phyloP scores from a whole-genome alignment of 139 green algal species.

The Haematococcus lacustris region DNA sequence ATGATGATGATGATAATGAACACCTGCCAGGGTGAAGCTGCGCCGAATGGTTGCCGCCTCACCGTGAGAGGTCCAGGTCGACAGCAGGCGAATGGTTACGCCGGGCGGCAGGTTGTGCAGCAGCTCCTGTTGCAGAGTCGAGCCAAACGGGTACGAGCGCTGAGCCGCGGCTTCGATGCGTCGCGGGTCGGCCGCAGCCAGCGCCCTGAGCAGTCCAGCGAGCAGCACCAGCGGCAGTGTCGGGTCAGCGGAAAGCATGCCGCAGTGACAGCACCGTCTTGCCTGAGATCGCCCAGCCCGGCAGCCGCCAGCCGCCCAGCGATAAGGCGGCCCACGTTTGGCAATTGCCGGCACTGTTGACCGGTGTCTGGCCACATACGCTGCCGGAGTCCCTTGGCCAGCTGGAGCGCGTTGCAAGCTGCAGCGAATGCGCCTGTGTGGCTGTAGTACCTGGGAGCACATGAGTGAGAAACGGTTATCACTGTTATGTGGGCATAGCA shows the following conservation, averaged over 20 bases:
- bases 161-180: background rate
- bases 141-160: background rate
- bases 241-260: background rate
- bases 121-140: background rate
- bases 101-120: background rate
- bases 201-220: background rate
- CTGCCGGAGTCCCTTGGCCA: slow-evolving; percentile 27
- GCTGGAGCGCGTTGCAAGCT: slow-evolving; percentile 41
- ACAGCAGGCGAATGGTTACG: background rate
- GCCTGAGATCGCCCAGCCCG: slow-evolving; percentile 29
- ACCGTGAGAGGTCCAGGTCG: background rate
- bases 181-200: background rate
- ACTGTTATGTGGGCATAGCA: background rate
- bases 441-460: slow-evolving; percentile 1
- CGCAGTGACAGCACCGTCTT: background rate
- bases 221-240: background rate
- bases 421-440: slow-evolving; percentile 34
- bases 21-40: background rate
- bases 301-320: slow-evolving; percentile 39
- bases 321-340: slow-evolving; percentile 39
- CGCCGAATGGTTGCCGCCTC: background rate
- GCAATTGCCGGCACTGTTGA: slow-evolving; percentile 41
- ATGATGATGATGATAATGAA: no score
- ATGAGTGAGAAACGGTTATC: background rate
- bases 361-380: slow-evolving; percentile 52